phyloP scores from a whole-genome alignment of 306 rosid genomes.

The Citrullus colocynthis region DNA sequence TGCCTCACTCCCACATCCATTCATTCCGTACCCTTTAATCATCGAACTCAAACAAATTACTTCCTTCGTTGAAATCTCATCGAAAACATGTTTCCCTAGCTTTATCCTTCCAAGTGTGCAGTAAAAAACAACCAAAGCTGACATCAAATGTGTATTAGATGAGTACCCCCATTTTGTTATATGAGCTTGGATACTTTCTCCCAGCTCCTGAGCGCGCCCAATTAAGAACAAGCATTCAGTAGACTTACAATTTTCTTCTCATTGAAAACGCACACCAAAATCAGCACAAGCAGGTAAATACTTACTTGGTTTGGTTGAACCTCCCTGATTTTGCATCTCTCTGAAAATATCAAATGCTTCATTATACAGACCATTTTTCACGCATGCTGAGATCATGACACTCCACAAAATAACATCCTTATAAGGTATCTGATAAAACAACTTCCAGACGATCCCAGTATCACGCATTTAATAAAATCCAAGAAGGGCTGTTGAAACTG shows the following conservation, averaged over 20 bases:
- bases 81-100: constrained; percentile 8
- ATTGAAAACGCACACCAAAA: constrained; percentile 14
- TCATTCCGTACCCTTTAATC: constrained; percentile 15
- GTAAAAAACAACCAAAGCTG: constrained; percentile 11
- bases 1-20: constrained; percentile 9
- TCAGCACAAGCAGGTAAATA: constrained; percentile 15
- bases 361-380: constrained; percentile 6
- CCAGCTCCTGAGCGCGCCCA: constrained; percentile 12
- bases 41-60: constrained; percentile 13
- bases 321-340: constrained; percentile 14
- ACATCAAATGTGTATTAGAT: background rate
- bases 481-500: constrained; percentile 7
- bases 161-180: constrained; percentile 5
- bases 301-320: constrained; percentile 13
- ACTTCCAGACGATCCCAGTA: constrained; percentile 9
- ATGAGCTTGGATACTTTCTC: constrained; percentile 5
- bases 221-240: constrained; percentile 10
- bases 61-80: constrained; percentile 10
- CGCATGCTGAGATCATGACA: constrained; percentile 11
- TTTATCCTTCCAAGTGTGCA: constrained; percentile 9
- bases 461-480: constrained; percentile 8
- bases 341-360: constrained; percentile 9
- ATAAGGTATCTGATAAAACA: constrained; percentile 10
- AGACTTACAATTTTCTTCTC: constrained; percentile 4
- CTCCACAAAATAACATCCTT: constrained; percentile 14